Evolutionary conservation across 495 filamentous ascomycete genomes (phyloP), one percentile per base, ranked within the genome.

Genomic region (Daldinia childiae): DNA sequence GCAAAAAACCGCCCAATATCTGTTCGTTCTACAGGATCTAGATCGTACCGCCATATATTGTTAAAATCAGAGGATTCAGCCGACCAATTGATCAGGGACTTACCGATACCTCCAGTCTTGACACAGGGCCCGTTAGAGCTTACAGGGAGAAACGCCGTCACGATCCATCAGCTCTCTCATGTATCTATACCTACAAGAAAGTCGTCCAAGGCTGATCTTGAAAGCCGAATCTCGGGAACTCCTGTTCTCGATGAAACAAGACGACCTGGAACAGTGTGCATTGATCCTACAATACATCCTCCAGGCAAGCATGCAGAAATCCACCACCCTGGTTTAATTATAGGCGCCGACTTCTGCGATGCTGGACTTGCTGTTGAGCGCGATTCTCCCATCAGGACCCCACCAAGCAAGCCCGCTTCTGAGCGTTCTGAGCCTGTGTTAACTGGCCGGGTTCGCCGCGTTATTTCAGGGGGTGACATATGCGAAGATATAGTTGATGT

Each of bases 401-500:
- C 70, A 3, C 57, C 70, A 54, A 65, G 56, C 27, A 64, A 24
- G 27, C 45, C 32, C 11, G 64, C 65, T 30, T 51, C 43, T 45
- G 66, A 66, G 4, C 45, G n/a, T 14, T 27, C 60, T 2, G 41
- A 68, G 8, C 21, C 21, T 0, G 59, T 38, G 27, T 32, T 74
- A 8, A 68, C 74, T 5, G 77, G 72, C 11, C 67, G 73, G 29
- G 71, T 64, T 7, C 70, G 74, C 34, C 77, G 74, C 21, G 43
- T 63, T n/a, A 69, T 81, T 17, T 68, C 76, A 2, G 73, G 72
- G 19, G 77, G 75, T 9, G 64, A 77, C 43, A 30, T 75, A 32
- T 71, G 69, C 52, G 66, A 76, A 67, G 74, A 75, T 15, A 30
- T 64, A 8, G 74, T 78, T 3, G 74, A 79, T 26, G 65, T 79